Evolutionary conservation across 1,284 basidiomycete species (phyloP).

Genomic region (Neotropicomus parvogracilis): DNA sequence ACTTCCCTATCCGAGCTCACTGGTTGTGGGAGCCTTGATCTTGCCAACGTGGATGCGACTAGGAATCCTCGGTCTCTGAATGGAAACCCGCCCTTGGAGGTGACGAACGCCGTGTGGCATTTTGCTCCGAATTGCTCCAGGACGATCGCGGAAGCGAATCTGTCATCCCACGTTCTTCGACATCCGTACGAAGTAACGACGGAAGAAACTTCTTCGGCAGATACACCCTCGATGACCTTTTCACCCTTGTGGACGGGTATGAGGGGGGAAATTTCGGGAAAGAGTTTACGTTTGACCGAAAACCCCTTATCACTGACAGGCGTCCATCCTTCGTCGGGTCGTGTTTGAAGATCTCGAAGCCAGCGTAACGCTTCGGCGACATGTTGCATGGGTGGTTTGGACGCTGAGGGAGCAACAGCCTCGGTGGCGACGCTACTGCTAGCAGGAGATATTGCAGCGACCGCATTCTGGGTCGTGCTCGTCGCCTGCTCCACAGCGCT

Average conservation of each 20-base stretch:
- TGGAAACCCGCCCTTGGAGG: slow-evolving; percentile 79
- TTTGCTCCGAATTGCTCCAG: slow-evolving; percentile 84
- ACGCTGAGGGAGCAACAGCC: slow-evolving; percentile 44
- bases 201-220: slow-evolving; percentile 86
- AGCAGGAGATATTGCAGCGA: slow-evolving; percentile 65
- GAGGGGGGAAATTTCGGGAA: slow-evolving; percentile 73
- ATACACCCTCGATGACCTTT: slow-evolving; percentile 91
- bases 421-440: slow-evolving; percentile 34
- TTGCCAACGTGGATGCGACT: slow-evolving; percentile 72
- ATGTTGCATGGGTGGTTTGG: slow-evolving; percentile 68
- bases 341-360: slow-evolving; percentile 71
- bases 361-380: slow-evolving; percentile 78
- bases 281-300: slow-evolving; percentile 72
- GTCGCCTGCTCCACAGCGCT: slow-evolving; percentile 73
- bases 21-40: slow-evolving; percentile 44
- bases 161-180: slow-evolving; percentile 82
- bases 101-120: slow-evolving; percentile 65
- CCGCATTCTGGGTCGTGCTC: slow-evolving; percentile 65
- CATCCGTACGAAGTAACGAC: slow-evolving; percentile 70
- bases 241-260: slow-evolving; percentile 87
- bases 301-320: slow-evolving; percentile 79
- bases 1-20: slow-evolving; percentile 33
- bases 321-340: slow-evolving; percentile 72
- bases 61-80: slow-evolving; percentile 90
- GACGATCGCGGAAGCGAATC: slow-evolving; percentile 65